phyloP scores from a whole-genome alignment of 768 basidiomycete genomes.

The Phlebiopsis gigantea region DNA sequence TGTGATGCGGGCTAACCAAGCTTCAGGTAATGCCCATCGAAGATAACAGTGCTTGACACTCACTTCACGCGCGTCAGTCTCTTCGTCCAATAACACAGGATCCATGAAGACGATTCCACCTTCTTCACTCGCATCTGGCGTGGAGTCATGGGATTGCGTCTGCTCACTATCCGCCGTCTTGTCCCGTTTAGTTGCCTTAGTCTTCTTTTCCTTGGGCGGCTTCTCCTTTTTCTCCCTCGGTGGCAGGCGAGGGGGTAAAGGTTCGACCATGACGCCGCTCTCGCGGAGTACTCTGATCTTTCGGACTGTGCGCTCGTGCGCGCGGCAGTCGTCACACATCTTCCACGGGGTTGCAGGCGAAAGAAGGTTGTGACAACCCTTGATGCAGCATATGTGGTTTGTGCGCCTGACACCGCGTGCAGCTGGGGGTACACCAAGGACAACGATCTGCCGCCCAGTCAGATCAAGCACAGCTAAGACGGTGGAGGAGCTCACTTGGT shows the following conservation, averaged over 20 bases:
- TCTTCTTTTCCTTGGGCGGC: neutral
- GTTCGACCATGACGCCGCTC: slow-evolving; percentile 15
- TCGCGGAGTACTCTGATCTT: slow-evolving; percentile 27
- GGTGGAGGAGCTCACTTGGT: neutral
- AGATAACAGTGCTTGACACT: neutral
- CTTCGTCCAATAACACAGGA: slow-evolving; percentile 13
- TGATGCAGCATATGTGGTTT: slow-evolving; percentile 34
- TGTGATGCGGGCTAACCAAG: neutral
- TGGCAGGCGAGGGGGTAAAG: slow-evolving; percentile 6
- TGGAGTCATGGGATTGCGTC: neutral
- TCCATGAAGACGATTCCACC: slow-evolving; percentile 17
- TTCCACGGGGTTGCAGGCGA: slow-evolving; percentile 40
- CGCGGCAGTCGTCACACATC: slow-evolving; percentile 43
- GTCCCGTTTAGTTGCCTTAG: neutral
- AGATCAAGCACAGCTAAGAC: neutral
- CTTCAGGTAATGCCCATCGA: neutral
- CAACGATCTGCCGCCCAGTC: neutral
- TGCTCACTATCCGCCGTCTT: neutral
- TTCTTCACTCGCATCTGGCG: neutral
- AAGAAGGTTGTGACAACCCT: slow-evolving; percentile 40
- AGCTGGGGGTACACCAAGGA: slow-evolving; percentile 20
- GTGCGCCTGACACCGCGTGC: slow-evolving; percentile 29
- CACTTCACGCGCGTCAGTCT: slow-evolving; percentile 1
- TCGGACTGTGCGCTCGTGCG: slow-evolving; percentile 27
- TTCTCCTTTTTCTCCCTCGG: slow-evolving; percentile 9